These are phyloP conservation scores for Rehmannia glutinosa DNA, from an alignment of 257 asterid genomes.

Conservation along the genomic window DNA sequence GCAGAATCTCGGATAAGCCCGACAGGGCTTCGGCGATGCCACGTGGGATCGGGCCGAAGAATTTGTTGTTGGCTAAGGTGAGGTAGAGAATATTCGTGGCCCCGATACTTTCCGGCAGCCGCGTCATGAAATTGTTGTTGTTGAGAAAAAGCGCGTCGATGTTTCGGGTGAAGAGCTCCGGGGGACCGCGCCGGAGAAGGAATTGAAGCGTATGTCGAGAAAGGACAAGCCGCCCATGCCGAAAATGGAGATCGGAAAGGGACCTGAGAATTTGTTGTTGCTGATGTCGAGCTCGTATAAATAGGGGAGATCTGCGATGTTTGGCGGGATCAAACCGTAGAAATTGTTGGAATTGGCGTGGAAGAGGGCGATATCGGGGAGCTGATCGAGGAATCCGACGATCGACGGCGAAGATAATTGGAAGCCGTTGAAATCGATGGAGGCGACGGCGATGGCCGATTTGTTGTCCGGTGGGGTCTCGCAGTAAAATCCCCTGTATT, in stretches of 20 bases:
- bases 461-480: conserved; percentile 70
- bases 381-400: conserved; percentile 64
- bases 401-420: conserved; percentile 52
- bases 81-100: conserved; percentile 18
- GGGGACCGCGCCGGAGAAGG: conserved; percentile 27
- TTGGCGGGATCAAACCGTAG: conserved; percentile 43
- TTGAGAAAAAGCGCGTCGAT: conserved; percentile 30
- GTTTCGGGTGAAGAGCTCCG: conserved; percentile 16
- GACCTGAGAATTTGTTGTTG: conserved; percentile 64
- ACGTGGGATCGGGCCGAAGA: conserved; percentile 31
- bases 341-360: conserved; percentile 78
- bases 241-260: conserved; percentile 43
- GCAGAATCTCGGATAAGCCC: conserved; percentile 16
- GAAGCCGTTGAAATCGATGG: conserved; percentile 81
- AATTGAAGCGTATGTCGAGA: conserved; percentile 32
- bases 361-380: conserved; percentile 74
- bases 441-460: conserved; percentile 69
- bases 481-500: conserved; percentile 63
- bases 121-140: conserved; percentile 25
- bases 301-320: conserved; percentile 41
- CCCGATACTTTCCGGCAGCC: conserved; percentile 15
- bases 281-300: conserved; percentile 78
- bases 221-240: conserved; percentile 36
- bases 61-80: conserved; percentile 29
- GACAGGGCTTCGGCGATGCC: conserved; percentile 19